Evolutionary conservation across 257 asterid species (phyloP).

Genomic region (Jasminum sambac): DNA sequence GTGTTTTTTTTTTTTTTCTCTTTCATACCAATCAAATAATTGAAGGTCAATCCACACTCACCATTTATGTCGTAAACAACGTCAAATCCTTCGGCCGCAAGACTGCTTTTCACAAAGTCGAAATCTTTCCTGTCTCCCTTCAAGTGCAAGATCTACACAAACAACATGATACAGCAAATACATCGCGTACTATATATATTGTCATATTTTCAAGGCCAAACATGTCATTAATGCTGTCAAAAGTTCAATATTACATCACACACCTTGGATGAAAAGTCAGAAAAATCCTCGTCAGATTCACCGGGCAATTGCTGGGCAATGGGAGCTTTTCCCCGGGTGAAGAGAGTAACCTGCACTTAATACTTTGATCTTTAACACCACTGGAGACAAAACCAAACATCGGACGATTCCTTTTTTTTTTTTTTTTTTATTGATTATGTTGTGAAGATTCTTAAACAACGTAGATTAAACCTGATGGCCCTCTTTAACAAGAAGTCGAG

Average conservation of each 20-base stretch:
- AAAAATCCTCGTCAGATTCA: slow-evolving; percentile 73
- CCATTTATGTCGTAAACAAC: slow-evolving; percentile 97
- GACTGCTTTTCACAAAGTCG: slow-evolving; percentile 87
- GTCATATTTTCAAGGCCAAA: background rate
- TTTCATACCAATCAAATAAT: background rate
- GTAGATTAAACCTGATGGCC: slow-evolving; percentile 76
- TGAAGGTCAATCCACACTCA: slow-evolving; percentile 35
- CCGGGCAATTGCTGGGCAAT: slow-evolving; percentile 89
- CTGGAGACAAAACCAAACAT: background rate
- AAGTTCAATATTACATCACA: background rate
- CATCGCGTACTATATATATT: no score
- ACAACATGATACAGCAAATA: background rate
- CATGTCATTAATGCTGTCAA: background rate
- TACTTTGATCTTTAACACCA: background rate
- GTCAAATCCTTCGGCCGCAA: slow-evolving; percentile 86
- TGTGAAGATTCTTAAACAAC: background rate
- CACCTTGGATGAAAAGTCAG: slow-evolving; percentile 81
- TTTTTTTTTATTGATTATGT: no score
- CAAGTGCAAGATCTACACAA: slow-evolving; percentile 71
- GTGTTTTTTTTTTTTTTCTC: background rate
- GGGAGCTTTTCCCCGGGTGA: slow-evolving; percentile 98
- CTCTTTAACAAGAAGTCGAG: slow-evolving; percentile 93
- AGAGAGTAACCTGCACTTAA: slow-evolving; percentile 75
- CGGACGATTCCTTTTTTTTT: no score
- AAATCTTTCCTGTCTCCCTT: slow-evolving; percentile 94